Conservation (phyloP, 2,329 filamentous ascomycete species). For the Thielaviopsis populi region DNA sequence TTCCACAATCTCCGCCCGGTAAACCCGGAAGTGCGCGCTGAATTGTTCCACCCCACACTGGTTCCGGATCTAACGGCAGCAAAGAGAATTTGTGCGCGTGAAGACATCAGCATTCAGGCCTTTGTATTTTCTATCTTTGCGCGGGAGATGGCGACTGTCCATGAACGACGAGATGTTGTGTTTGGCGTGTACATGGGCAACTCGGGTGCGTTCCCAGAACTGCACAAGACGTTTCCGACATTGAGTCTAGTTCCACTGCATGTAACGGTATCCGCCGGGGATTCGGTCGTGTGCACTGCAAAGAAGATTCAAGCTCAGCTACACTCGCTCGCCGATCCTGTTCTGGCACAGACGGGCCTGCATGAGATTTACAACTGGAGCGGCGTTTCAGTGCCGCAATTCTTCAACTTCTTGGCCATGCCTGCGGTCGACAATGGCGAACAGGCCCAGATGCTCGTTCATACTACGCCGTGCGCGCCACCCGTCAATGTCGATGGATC, state of each 20-base stretch:
- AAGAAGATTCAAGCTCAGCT: conserved; percentile 5
- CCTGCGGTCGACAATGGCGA: neutral
- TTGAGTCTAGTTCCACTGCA: conserved; percentile 64
- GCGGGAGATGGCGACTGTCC: conserved; percentile 25
- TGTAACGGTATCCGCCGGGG: conserved; percentile 26
- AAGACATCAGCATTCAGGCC: conserved; percentile 53
- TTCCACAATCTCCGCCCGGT: conserved; percentile 21
- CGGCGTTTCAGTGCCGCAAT: neutral
- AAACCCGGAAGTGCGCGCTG: conserved; percentile 29
- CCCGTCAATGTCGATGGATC: neutral
- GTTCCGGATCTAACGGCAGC: conserved; percentile 25
- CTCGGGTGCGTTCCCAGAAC: conserved; percentile 34
- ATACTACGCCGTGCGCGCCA: neutral
- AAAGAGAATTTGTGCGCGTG: conserved; percentile 26
- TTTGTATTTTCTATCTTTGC: conserved; percentile 62
- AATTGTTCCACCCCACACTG: conserved; percentile 21
- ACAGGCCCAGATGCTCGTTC: neutral
- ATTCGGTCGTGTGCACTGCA: neutral
- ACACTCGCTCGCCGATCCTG: neutral
- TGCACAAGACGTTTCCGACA: conserved; percentile 46
- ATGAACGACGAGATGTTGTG: conserved; percentile 28
- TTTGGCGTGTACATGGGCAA: conserved; percentile 79
- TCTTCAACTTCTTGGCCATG: conserved; percentile 9
- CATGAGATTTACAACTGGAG: conserved; percentile 10
- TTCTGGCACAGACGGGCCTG: neutral